Conservation (phyloP, 768 basidiomycete species). For the Floccularia luteovirens region DNA sequence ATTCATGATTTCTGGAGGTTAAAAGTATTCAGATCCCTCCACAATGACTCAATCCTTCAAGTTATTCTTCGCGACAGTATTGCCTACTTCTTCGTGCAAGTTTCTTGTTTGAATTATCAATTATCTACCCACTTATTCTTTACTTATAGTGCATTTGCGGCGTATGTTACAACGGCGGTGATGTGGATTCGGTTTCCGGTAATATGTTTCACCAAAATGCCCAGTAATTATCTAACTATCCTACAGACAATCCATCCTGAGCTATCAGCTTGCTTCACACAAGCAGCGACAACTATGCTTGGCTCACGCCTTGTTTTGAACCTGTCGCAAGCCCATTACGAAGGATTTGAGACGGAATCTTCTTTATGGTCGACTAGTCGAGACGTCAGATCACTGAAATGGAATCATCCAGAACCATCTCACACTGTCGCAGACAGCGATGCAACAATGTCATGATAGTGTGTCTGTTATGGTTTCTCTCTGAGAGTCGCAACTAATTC, state of each 20-base stretch:
- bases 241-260: slow-evolving; percentile 13
- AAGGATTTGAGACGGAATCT: no score
- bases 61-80: slow-evolving; percentile 19
- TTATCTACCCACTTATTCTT: not conserved
- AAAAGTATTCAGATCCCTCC: not conserved
- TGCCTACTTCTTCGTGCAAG: slow-evolving; percentile 18
- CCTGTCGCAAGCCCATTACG: slow-evolving; percentile 18
- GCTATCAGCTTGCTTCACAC: slow-evolving; percentile 16
- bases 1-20: slow-evolving; percentile 12
- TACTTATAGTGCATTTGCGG: slow-evolving; percentile 12
- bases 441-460: no score
- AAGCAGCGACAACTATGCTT: slow-evolving; percentile 15
- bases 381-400: no score
- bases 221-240: slow-evolving; percentile 1
- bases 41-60: slow-evolving; percentile 8
- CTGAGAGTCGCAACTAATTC: no score
- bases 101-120: not conserved
- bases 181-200: slow-evolving; percentile 15
- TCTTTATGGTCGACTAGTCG: no score
- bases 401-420: no score
- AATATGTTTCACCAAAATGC: not conserved
- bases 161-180: slow-evolving; percentile 14
- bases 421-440: no score
- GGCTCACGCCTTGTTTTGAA: slow-evolving; percentile 21
- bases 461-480: no score